phyloP scores from a whole-genome alignment of 768 basidiomycete species.

The Mycena pura region DNA sequence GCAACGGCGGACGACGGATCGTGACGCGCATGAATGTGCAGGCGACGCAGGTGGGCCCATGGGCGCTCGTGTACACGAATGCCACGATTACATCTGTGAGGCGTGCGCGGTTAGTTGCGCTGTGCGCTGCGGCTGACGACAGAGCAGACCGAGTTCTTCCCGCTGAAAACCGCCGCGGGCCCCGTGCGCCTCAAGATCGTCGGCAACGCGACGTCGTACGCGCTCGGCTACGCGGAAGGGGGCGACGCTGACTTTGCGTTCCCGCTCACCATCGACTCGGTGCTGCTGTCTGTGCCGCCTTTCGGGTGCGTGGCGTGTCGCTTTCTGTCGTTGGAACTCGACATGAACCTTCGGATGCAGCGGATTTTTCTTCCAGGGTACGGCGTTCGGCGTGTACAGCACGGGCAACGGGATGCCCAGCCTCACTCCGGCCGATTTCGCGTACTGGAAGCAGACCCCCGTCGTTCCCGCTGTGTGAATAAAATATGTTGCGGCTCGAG shows the following conservation, averaged over 20 bases:
- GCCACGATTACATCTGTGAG: conserved; percentile 33
- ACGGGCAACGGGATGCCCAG: conserved; percentile 47
- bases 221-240: conserved; percentile 43
- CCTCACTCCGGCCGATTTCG: conserved; percentile 43
- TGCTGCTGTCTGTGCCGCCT: conserved; percentile 39
- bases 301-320: conserved; percentile 36
- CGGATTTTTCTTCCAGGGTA: conserved; percentile 46
- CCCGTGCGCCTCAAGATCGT: conserved; percentile 40
- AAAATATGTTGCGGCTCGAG: too few relatives aligned
- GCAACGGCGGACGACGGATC: conserved; percentile 31
- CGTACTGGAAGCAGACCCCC: conserved; percentile 44
- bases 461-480: too few relatives aligned
- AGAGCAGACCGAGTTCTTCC: conserved; percentile 26
- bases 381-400: conserved; percentile 45
- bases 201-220: conserved; percentile 38
- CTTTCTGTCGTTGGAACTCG: neutral
- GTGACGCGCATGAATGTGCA: conserved; percentile 38
- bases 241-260: conserved; percentile 30
- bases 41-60: conserved; percentile 40
- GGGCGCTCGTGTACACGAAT: conserved; percentile 17
- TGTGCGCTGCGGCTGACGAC: neutral
- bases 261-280: conserved; percentile 39
- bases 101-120: neutral
- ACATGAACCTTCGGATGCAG: conserved; percentile 25
- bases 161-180: conserved; percentile 27